These are phyloP conservation scores for Zostera marina DNA, from an alignment of 116 monocot species.

Conservation along the genomic window DNA sequence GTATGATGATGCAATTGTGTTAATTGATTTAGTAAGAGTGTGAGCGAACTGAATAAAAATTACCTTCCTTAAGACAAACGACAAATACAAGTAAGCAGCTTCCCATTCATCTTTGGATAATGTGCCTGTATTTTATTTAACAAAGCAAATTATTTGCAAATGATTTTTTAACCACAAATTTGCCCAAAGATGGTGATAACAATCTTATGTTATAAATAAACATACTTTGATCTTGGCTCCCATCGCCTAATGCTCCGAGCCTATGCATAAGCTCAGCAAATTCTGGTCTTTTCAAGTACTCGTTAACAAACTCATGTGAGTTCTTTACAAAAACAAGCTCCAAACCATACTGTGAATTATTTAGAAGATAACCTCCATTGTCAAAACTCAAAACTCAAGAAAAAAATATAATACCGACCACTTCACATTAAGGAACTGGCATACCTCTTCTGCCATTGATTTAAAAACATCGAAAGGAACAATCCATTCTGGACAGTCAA, in stretches of 20 bases:
- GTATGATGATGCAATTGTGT: too few species aligned
- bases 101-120: slow-evolving; percentile 81
- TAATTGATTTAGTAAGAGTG: too few species aligned
- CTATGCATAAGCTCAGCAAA: slow-evolving; percentile 86
- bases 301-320: slow-evolving; percentile 80
- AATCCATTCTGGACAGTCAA: slow-evolving; percentile 25
- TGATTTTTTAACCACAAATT: neutral
- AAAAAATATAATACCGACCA: neutral
- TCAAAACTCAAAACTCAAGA: neutral
- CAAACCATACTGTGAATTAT: slow-evolving; percentile 55
- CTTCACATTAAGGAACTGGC: neutral
- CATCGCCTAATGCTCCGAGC: slow-evolving; percentile 89
- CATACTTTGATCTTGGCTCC: slow-evolving; percentile 67
- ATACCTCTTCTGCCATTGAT: slow-evolving; percentile 82
- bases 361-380: slow-evolving; percentile 1
- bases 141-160: neutral
- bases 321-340: slow-evolving; percentile 88
- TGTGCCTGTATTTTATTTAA: slow-evolving; percentile 30
- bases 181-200: neutral
- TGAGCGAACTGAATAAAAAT: too few species aligned
- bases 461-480: slow-evolving; percentile 84
- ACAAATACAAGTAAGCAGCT: slow-evolving; percentile 63
- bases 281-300: slow-evolving; percentile 72
- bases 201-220: neutral
- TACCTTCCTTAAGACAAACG: slow-evolving; percentile 86